A percentile compares a stretch with the other conserved stretches of the same genome.
phyloP scores from a whole-genome alignment of 441 rosid genomes.

The Gossypium schwendimanii region DNA sequence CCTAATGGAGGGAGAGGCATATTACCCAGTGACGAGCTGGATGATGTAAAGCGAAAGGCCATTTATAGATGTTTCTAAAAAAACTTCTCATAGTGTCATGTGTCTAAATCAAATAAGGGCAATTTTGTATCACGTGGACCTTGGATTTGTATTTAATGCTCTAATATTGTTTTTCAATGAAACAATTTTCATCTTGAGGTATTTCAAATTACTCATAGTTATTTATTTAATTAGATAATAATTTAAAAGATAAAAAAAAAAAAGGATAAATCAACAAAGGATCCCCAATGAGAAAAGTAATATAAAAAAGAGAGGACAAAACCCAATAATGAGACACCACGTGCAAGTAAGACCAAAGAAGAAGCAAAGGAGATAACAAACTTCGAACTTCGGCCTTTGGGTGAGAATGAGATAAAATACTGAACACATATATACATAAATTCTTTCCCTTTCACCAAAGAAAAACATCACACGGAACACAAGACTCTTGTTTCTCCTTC shows the following conservation, averaged over 20 bases:
- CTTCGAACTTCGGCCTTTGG: slow-evolving; percentile 13
- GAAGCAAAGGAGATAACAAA: slow-evolving; percentile 30
- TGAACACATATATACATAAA: not conserved
- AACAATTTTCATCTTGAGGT: not conserved
- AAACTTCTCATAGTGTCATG: too few species aligned
- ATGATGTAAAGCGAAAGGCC: too few species aligned
- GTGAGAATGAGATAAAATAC: not conserved
- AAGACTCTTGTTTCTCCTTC: not conserved
- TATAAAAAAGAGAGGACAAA: not conserved
- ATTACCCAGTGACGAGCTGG: too few species aligned
- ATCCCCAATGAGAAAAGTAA: not conserved
- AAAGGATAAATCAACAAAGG: not conserved
- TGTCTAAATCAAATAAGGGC: too few species aligned
- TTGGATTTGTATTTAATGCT: too few species aligned
- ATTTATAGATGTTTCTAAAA: too few species aligned
- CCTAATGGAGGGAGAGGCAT: too few species aligned
- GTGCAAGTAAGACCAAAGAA: slow-evolving; percentile 13
- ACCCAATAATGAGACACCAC: not conserved
- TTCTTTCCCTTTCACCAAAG: not conserved
- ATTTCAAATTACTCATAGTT: not conserved
- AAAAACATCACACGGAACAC: not conserved
- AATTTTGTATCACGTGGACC: too few species aligned
- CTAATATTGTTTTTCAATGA: not conserved
- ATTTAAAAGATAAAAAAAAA: not conserved
- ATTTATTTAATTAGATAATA: not conserved